Evolutionary conservation across 805 yeast genomes (phyloP).

Genomic region (Grigorovia jiainica): DNA sequence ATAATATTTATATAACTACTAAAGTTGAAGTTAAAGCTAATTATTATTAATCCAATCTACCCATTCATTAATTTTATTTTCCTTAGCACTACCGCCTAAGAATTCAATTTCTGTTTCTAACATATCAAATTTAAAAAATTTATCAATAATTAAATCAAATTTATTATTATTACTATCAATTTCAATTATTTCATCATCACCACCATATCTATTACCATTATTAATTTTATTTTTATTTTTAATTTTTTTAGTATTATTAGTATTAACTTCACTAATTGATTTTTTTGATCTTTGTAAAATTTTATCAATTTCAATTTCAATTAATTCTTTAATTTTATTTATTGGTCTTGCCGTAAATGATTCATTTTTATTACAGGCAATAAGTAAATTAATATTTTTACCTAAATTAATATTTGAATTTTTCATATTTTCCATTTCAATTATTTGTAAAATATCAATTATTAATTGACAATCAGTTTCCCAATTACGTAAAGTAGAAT

Average conservation of each 20-base stretch:
- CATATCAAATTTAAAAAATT: slow-evolving; percentile 51
- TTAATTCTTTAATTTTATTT: slow-evolving; percentile 43
- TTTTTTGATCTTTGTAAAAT: slow-evolving; percentile 37
- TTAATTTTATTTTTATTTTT: neutral
- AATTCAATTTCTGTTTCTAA: slow-evolving; percentile 69
- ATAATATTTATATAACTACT: too few relatives aligned
- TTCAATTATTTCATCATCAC: slow-evolving; percentile 16
- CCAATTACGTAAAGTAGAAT: neutral
- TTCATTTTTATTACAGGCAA: slow-evolving; percentile 83
- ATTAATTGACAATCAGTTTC: slow-evolving; percentile 31
- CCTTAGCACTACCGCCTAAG: slow-evolving; percentile 61
- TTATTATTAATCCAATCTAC: slow-evolving; percentile 66
- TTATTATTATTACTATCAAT: slow-evolving; percentile 14
- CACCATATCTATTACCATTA: slow-evolving; percentile 11
- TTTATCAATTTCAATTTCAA: slow-evolving; percentile 57
- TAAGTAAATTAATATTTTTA: slow-evolving; percentile 34
- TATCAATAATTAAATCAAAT: slow-evolving; percentile 29
- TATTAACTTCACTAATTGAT: slow-evolving; percentile 35
- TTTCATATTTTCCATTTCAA: slow-evolving; percentile 36
- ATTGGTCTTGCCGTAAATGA: slow-evolving; percentile 74
- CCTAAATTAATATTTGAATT: neutral
- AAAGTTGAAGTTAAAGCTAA: neutral
- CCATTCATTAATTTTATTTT: slow-evolving; percentile 49
- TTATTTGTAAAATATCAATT: slow-evolving; percentile 46
- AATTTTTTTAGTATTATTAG: slow-evolving; percentile 6